A percentile compares a stretch with the other conserved stretches of the same genome.
Conservation (phyloP, 345 rosid species). For the Lepidium aucheri region DNA sequence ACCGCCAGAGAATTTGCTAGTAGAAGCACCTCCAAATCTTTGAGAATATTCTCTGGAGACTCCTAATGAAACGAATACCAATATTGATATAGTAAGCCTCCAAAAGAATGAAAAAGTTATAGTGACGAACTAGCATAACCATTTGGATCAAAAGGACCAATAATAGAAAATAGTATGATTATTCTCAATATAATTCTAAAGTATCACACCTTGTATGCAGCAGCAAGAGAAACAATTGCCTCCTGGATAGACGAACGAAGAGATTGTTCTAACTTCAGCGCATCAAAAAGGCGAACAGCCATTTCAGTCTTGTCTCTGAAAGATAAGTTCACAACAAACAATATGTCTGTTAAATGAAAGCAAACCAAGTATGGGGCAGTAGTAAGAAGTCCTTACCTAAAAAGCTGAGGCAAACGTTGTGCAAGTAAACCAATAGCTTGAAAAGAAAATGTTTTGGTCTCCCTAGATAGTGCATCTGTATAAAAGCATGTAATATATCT, state of each 20-base stretch:
- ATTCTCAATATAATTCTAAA: neutral
- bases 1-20: conserved; percentile 70
- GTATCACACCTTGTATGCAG: conserved; percentile 68
- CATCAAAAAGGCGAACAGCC: conserved; percentile 83
- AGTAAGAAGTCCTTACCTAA: conserved; percentile 50
- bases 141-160: neutral
- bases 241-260: conserved; percentile 78
- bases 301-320: conserved; percentile 83
- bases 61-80: conserved; percentile 38
- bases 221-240: conserved; percentile 68
- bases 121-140: neutral
- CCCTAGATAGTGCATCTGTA: conserved; percentile 64
- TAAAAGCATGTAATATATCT: conserved; percentile 7
- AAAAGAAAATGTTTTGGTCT: conserved; percentile 68
- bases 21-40: conserved; percentile 68
- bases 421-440: conserved; percentile 94
- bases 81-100: conserved; percentile 5
- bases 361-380: conserved; percentile 12
- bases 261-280: conserved; percentile 71
- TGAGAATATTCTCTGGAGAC: conserved; percentile 51
- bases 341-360: conserved; percentile 5
- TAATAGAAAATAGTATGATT: neutral
- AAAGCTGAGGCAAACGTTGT: conserved; percentile 82
- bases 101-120: neutral
- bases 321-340: conserved; percentile 3